Evolutionary conservation across 2,329 filamentous ascomycete species (phyloP).

Genomic region (Pseudogymnoascus destructans): DNA sequence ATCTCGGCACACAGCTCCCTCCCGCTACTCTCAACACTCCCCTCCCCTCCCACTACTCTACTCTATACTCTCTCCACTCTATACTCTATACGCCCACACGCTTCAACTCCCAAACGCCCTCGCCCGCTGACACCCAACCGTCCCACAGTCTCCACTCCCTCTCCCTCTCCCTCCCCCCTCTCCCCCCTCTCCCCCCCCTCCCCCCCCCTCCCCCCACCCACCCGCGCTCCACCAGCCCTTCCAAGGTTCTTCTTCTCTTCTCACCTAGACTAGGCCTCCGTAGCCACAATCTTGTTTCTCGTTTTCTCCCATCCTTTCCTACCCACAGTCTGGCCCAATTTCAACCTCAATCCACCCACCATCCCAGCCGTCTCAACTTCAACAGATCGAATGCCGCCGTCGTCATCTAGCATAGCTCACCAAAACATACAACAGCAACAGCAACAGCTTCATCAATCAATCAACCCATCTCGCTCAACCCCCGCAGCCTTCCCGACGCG

Average conservation of each 20-base stretch:
- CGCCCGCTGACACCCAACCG: too few relatives aligned
- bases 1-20: too few relatives aligned
- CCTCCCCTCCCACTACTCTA: too few relatives aligned
- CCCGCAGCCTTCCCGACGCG: neutral
- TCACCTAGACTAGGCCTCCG: neutral
- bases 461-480: neutral
- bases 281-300: neutral
- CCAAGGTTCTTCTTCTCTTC: neutral
- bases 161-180: too few relatives aligned
- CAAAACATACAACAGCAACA: neutral
- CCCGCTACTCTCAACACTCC: too few relatives aligned
- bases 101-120: neutral
- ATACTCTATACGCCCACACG: neutral
- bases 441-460: too few relatives aligned
- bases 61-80: too few relatives aligned
- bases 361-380: neutral
- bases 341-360: neutral
- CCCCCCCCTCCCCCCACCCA: too few relatives aligned
- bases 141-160: neutral
- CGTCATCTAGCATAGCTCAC: neutral
- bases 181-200: too few relatives aligned
- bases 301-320: neutral
- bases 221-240: neutral
- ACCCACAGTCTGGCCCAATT: constrained; percentile 1
- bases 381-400: neutral